Base-by-base conservation (phyloP, 768 basidiomycete species). In the Bullera alba region DNA sequence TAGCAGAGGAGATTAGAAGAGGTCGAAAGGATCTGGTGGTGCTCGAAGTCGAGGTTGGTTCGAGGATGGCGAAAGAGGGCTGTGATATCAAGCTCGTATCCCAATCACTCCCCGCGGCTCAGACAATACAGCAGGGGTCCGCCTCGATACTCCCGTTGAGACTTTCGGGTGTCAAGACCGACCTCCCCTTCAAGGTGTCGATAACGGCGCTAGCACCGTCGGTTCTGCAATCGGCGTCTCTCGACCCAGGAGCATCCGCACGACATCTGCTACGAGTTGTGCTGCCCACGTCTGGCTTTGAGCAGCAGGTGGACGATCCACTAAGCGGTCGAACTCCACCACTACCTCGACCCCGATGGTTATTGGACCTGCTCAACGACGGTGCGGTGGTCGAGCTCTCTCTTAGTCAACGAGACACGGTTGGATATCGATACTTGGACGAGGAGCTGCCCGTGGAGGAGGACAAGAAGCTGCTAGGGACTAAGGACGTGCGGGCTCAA, bases 201-300 rank as follows among this genome's bases (percentile, higher is more conserved):
- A 75, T 91, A 14, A 79, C 86, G 65, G 85, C 84, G 0, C 79
- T 93, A 46, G 88, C 92, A 0, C 80, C 83, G 2, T 90, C 88
- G 19, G 81, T 88, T 10, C 74, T 87, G 50, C 58, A 72, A 49
- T 74, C 73, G 17, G 71, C 60, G 34, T 86, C 86, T 60, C 86
- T 87, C 1, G 63, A 70, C 12, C 65, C 86, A 30, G 77, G 75
- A 39, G 76, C 80, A 6, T 77, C 50, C 17, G 28, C 77, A 2
- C 79, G 88, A 38, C 89, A 95, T 72, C 72, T 95, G 39, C 56
- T 96, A 14, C 78, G 87, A 42, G 60, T 96, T 45, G 81, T 79
- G 32, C 72, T 95, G 16, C 91, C 91, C 2, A 93, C 88, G 1
- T 83, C 86, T 17, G 84, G 83, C 54, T 81, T 84, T 67, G 79